Evolutionary conservation across 2,329 filamentous ascomycete genomes (phyloP), one percentile per base, ranked within the genome.

Genomic region (Aureobasidium sp.): DNA sequence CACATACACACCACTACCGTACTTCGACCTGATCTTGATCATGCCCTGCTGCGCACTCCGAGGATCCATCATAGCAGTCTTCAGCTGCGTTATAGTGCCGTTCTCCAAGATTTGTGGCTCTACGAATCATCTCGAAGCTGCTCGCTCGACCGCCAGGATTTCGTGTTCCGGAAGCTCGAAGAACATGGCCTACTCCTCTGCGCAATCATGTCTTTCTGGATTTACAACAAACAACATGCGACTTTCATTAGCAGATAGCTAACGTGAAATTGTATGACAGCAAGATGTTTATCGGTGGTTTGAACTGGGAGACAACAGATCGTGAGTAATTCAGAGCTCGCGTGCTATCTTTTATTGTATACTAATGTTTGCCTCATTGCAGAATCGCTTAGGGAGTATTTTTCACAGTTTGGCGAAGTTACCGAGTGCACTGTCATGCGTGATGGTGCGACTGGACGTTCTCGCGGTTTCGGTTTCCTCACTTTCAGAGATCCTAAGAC

Each of bases 361-460:
- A 67, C 72, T 76, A 68, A 76, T 68, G 59, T 55, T 34, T n/a
- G 32, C 55, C 32, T 32, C 41, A 32, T 10, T 59, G 51, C 72
- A 99, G 94, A 99, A 80, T 97, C 94, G 8, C 83, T 99, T 32
- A 90, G 91, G 68, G 90, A 97, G 67, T 99, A 99, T 75, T 99
- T 99, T 75, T 92, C 93, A 13, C 91, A 97, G 70, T 99, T 96
- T 73, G 94, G 94, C 64, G 94, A 99, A 74, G 94, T 99, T 48
- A 84, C 93, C 34, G 94, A 99, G 78, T 97, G 94, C 74, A 99
- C 94, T 17, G 94, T 99, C n/a, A 99, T 99, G 94, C 86, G 94
- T 67, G 94, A 99, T 76, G 92, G 91, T 65, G 89, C 90, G 55
- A 96, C 91, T 10, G 94, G 94, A 47, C 87, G 94, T 66, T 97